Conservation (phyloP, 108 stramenopile genomes). For the Licmophora abbreviata region DNA sequence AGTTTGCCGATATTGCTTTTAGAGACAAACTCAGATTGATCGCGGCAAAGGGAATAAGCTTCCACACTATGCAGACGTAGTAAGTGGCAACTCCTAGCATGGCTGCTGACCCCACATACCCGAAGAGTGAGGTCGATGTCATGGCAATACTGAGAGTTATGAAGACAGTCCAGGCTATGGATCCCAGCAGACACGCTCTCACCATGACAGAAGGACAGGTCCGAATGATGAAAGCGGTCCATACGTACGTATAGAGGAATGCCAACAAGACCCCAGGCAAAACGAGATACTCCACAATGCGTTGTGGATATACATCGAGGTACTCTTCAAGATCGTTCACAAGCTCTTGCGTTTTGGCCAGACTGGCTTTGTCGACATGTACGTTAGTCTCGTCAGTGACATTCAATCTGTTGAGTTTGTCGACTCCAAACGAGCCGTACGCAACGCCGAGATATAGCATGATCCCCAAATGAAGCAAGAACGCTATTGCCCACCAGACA, state of each 20-base stretch:
- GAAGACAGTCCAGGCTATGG: not conserved
- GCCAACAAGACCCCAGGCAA: not conserved
- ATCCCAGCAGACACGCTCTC: not conserved
- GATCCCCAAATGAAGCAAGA: not conserved
- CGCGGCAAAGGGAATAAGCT: constrained; percentile 35
- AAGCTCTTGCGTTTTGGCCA: too few species aligned
- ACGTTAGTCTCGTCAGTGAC: too few species aligned
- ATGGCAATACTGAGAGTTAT: not conserved
- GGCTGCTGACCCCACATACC: not conserved
- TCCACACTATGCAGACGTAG: constrained; percentile 32
- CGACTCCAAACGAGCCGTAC: too few species aligned
- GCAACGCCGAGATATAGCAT: too few species aligned
- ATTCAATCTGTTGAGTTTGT: too few species aligned
- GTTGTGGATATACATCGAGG: not conserved
- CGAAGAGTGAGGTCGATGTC: not conserved
- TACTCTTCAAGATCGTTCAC: too few species aligned
- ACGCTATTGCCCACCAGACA: not conserved
- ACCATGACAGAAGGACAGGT: not conserved
- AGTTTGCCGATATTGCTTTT: constrained; percentile 27
- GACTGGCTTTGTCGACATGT: too few species aligned
- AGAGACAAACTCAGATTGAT: constrained; percentile 39
- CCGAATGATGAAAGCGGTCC: not conserved
- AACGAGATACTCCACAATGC: not conserved
- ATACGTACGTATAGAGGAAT: not conserved
- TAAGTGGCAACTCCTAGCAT: not conserved